Evolutionary conservation across 306 rosid species (phyloP).

Genomic region (Glycine soja): DNA sequence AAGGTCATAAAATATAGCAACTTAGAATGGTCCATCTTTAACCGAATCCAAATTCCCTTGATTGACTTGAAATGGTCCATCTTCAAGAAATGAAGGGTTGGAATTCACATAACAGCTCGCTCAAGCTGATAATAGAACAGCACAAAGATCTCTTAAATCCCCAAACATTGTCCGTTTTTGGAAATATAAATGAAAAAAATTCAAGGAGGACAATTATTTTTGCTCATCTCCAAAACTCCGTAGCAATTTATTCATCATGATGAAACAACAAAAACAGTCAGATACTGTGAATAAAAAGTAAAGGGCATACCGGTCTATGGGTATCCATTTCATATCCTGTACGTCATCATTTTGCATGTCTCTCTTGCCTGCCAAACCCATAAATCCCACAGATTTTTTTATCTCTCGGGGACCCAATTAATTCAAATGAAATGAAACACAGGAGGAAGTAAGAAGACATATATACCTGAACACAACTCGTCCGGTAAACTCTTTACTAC

Average conservation of each 20-base stretch:
- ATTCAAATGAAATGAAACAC: conserved; percentile 15
- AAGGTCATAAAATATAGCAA: conserved; percentile 32
- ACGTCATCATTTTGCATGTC: conserved; percentile 47
- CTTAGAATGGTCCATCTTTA: conserved; percentile 10
- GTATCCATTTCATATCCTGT: conserved; percentile 52
- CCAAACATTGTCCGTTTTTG: conserved; percentile 10
- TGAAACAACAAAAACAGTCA: conserved; percentile 30
- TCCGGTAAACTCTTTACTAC: conserved; percentile 34
- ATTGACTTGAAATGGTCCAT: conserved; percentile 25
- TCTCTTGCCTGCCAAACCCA: conserved; percentile 52
- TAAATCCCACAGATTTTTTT: conserved; percentile 23
- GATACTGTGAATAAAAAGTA: conserved; percentile 22
- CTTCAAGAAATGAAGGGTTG: conserved; percentile 5
- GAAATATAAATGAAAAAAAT: conserved; percentile 23
- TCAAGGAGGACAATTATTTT: background rate
- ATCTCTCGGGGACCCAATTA: background rate
- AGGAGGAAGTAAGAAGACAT: conserved; percentile 39
- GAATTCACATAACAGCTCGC: conserved; percentile 25
- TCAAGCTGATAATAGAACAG: conserved; percentile 37
- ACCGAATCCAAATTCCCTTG: conserved; percentile 30
- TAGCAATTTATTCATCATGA: conserved; percentile 23
- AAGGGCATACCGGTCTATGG: conserved; percentile 57
- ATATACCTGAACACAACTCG: conserved; percentile 49
- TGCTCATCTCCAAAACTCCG: conserved; percentile 30
- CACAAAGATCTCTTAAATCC: conserved; percentile 16